phyloP scores from a whole-genome alignment of 1,284 basidiomycete genomes.

The Paramarasmius palmivorus region DNA sequence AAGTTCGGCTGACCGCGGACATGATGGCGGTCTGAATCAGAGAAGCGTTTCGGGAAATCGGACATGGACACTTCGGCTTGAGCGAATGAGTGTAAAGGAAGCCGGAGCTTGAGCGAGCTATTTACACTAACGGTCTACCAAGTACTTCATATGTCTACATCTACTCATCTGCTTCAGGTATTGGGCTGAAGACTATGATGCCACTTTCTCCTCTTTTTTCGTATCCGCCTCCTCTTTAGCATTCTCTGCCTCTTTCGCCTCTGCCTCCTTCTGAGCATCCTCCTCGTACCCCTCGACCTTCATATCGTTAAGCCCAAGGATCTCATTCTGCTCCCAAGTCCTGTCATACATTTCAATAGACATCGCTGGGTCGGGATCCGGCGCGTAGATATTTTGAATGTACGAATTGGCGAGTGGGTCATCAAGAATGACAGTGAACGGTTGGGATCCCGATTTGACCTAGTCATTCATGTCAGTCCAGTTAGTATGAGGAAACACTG shows the following conservation, averaged over 20 bases:
- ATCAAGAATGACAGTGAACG: conserved; percentile 93
- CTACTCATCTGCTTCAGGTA: too few species aligned
- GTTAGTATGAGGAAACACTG: neutral
- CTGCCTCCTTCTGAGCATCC: neutral
- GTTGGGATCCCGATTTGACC: conserved; percentile 75
- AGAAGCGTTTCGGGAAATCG: neutral
- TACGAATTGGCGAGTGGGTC: conserved; percentile 97
- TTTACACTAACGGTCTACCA: neutral
- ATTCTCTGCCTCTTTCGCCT: neutral
- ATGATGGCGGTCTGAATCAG: neutral
- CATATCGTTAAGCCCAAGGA: conserved; percentile 88
- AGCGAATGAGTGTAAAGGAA: too few species aligned
- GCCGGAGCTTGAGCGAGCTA: neutral
- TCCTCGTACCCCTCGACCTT: conserved; percentile 1
- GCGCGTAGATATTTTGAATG: conserved; percentile 93
- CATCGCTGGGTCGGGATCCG: conserved; percentile 93
- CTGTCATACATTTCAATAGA: conserved; percentile 82
- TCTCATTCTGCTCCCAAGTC: conserved; percentile 91
- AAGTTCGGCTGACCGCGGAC: neutral
- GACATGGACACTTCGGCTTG: neutral
- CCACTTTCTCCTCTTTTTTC: too few species aligned
- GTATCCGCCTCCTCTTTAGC: too few species aligned
- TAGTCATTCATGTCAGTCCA: conserved; percentile 26
- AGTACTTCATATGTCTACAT: too few species aligned
- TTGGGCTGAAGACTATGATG: too few species aligned